Evolutionary conservation across 2,329 filamentous ascomycete genomes (phyloP).

Genomic region (Keithomyces neogunnii): DNA sequence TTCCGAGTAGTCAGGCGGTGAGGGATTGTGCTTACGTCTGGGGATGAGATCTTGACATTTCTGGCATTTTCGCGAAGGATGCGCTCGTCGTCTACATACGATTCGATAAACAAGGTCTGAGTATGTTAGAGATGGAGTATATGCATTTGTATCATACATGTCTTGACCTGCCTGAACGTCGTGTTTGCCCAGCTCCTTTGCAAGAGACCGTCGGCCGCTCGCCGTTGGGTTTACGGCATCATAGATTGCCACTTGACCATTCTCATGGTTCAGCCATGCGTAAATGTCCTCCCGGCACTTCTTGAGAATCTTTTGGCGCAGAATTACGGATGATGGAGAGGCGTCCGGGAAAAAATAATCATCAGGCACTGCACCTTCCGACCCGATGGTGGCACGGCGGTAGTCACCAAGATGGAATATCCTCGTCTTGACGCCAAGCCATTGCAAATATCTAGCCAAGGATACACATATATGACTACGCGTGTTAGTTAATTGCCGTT

Average conservation of each 20-base stretch:
- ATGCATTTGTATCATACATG: background rate
- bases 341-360: slow-evolving; percentile 98
- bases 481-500: background rate
- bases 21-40: slow-evolving; percentile 55
- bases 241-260: slow-evolving; percentile 96
- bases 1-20: no score
- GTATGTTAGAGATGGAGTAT: background rate
- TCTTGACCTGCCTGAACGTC: slow-evolving; percentile 63
- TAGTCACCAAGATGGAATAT: slow-evolving; percentile 98
- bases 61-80: slow-evolving; percentile 96
- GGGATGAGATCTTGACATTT: slow-evolving; percentile 95
- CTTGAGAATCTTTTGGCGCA: slow-evolving; percentile 95
- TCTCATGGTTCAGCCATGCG: slow-evolving; percentile 91
- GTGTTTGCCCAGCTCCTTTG: slow-evolving; percentile 96
- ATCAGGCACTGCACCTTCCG: slow-evolving; percentile 76
- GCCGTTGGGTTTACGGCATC: slow-evolving; percentile 93
- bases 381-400: slow-evolving; percentile 79
- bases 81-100: slow-evolving; percentile 82
- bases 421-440: slow-evolving; percentile 95
- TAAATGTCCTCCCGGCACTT: slow-evolving; percentile 97
- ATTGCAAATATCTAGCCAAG: slow-evolving; percentile 85
- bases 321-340: slow-evolving; percentile 80
- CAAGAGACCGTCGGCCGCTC: slow-evolving; percentile 70
- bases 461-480: slow-evolving; percentile 86
- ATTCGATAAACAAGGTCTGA: slow-evolving; percentile 93